Evolutionary conservation across 2,329 filamentous ascomycete genomes (phyloP).

Genomic region (Escovopsis sp.): DNA sequence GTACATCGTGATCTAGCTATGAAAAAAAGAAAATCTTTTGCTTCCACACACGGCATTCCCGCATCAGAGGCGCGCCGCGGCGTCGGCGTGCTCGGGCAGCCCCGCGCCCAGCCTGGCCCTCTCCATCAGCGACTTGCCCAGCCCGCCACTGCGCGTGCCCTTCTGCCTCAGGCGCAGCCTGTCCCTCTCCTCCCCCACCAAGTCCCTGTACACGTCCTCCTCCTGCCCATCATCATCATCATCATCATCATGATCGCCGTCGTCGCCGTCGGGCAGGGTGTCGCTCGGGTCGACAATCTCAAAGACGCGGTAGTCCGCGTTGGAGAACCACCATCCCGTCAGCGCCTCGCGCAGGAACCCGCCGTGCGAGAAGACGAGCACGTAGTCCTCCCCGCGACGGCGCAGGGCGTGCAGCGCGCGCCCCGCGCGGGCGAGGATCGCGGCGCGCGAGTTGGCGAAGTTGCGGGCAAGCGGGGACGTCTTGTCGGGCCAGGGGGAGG

Average conservation of each 20-base stretch:
- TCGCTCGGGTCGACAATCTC: conserved; percentile 23
- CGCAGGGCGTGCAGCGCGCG: conserved; percentile 34
- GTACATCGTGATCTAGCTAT: no score
- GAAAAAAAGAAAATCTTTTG: no score
- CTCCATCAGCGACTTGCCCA: conserved; percentile 21
- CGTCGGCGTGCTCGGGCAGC: conserved; percentile 18
- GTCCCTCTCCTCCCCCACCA: not conserved
- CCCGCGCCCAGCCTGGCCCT: conserved; percentile 24
- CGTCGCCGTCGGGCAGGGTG: conserved; percentile 7
- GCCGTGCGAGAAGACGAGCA: conserved; percentile 51
- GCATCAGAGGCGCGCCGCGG: no score
- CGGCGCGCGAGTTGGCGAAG: conserved; percentile 38
- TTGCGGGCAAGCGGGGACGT: conserved; percentile 25
- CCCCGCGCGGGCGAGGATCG: conserved; percentile 41
- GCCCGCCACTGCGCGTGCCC: conserved; percentile 18
- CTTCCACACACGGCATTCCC: no score
- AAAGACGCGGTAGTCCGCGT: conserved; percentile 51
- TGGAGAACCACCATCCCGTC: conserved; percentile 40
- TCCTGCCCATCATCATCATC: conserved; percentile 10
- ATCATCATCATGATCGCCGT: conserved; percentile 23
- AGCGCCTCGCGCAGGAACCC: conserved; percentile 46
- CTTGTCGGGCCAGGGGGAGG: conserved; percentile 50
- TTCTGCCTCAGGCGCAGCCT: conserved; percentile 27
- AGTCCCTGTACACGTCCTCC: not conserved
- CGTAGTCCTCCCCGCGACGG: conserved; percentile 40